phyloP scores from a whole-genome alignment of 2,329 filamentous ascomycete species.

The Thelonectria rubi region DNA sequence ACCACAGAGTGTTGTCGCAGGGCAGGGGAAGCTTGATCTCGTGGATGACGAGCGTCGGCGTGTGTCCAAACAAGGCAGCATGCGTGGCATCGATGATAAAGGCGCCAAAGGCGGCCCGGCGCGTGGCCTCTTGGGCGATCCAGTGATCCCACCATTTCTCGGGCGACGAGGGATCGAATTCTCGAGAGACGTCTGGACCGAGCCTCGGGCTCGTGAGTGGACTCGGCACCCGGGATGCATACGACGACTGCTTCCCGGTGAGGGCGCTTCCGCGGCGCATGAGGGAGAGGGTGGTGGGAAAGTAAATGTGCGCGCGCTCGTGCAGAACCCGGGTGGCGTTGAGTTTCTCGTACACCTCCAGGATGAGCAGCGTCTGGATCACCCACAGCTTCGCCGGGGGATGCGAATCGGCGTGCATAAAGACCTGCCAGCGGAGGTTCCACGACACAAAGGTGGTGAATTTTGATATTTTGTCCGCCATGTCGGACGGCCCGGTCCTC shows the following conservation, averaged over 20 bases:
- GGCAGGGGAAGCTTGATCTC: conserved; percentile 43
- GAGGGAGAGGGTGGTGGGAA: conserved; percentile 41
- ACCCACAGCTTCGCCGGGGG: conserved; percentile 43
- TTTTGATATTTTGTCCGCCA: conserved; percentile 40
- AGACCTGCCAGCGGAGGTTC: conserved; percentile 43
- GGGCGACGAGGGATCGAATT: conserved; percentile 34
- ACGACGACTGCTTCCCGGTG: conserved; percentile 41
- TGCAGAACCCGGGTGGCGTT: conserved; percentile 42
- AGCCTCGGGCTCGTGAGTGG: conserved; percentile 38
- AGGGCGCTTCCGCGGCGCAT: conserved; percentile 43
- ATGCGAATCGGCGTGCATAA: conserved; percentile 43
- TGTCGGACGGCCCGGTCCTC: conserved; percentile 29
- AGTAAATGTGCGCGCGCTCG: conserved; percentile 44
- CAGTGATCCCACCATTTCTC: conserved; percentile 45
- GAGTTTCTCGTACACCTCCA: conserved; percentile 43
- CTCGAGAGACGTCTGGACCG: conserved; percentile 20
- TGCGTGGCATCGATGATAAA: conserved; percentile 44
- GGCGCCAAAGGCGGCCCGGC: conserved; percentile 39
- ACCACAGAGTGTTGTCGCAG: conserved; percentile 43
- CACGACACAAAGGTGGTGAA: conserved; percentile 43
- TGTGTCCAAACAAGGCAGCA: conserved; percentile 43
- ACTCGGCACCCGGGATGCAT: conserved; percentile 39
- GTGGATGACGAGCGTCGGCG: conserved; percentile 42
- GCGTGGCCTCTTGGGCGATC: conserved; percentile 44
- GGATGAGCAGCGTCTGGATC: conserved; percentile 40